These are phyloP conservation scores for Luzula sylvatica DNA, from an alignment of 176 grass and related monocot species.

Conservation along the genomic window DNA sequence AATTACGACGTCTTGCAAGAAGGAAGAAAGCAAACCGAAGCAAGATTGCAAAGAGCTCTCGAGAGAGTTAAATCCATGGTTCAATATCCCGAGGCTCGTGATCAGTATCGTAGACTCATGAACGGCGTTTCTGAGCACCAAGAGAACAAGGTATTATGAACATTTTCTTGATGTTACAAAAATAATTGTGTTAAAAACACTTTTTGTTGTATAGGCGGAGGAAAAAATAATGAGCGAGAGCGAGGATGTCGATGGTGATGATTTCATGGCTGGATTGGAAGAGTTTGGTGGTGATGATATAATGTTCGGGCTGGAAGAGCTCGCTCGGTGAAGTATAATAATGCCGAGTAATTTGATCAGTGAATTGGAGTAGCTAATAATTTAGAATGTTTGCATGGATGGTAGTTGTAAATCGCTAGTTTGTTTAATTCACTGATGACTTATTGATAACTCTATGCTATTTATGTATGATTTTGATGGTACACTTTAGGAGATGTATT, in stretches of 20 bases:
- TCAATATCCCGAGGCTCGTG: slow-evolving; percentile 96
- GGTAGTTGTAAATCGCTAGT: slow-evolving; percentile 27
- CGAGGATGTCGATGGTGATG: slow-evolving; percentile 24
- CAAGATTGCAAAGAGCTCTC: slow-evolving; percentile 72
- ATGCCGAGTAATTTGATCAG: slow-evolving; percentile 39
- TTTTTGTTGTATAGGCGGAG: slow-evolving; percentile 35
- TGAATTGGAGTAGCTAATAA: neutral
- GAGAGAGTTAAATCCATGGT: slow-evolving; percentile 90
- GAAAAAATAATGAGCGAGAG: slow-evolving; percentile 33
- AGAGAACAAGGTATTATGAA: neutral
- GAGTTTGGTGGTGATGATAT: slow-evolving; percentile 40
- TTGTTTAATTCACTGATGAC: slow-evolving; percentile 8
- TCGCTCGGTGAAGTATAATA: too few relatives aligned
- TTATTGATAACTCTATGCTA: slow-evolving; percentile 4
- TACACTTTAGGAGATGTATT: slow-evolving; percentile 18
- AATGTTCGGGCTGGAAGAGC: too few relatives aligned
- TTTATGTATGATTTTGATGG: slow-evolving; percentile 13
- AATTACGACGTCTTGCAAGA: slow-evolving; percentile 82
- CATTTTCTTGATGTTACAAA: neutral
- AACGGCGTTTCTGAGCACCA: neutral
- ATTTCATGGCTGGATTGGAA: slow-evolving; percentile 68
- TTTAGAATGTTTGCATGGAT: slow-evolving; percentile 2
- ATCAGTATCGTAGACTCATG: slow-evolving; percentile 74
- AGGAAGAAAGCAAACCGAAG: slow-evolving; percentile 88
- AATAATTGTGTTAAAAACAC: neutral